A percentile compares a stretch with the other conserved stretches of the same genome.
Evolutionary conservation across 176 grass and related monocot genomes (phyloP).

Genomic region (Cymbopogon citratus): DNA sequence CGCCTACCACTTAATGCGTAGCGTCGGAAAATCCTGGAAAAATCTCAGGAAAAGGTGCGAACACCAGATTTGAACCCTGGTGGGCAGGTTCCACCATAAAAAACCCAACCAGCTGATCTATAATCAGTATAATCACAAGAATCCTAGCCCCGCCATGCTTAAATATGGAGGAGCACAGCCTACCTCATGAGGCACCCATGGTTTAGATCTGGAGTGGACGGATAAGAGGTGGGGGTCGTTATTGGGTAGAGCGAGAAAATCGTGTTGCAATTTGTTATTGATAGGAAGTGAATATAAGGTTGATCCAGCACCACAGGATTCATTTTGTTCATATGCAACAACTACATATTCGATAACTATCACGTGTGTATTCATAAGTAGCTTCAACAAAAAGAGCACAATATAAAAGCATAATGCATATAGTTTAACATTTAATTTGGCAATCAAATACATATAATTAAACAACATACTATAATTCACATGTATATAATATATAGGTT

Average conservation of each 20-base stretch:
- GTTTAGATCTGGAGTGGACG: background rate
- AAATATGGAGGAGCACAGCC: background rate
- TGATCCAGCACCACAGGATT: background rate
- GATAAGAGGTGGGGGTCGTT: background rate
- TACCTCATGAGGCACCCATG: background rate
- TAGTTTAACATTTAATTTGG: background rate
- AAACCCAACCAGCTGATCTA: no score
- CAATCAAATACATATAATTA: background rate
- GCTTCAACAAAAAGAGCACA: background rate
- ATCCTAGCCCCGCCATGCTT: background rate
- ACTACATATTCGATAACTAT: background rate
- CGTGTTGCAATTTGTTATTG: no score
- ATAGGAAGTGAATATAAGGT: no score
- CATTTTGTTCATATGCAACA: background rate
- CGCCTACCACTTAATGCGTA: no score
- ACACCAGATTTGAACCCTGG: no score
- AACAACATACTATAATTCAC: background rate
- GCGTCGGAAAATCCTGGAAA: no score
- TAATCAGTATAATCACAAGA: no score
- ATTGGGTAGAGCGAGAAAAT: no score
- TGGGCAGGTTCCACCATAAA: no score
- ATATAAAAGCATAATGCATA: background rate
- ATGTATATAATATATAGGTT: background rate
- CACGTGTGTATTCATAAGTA: background rate
- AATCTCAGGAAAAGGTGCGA: no score